Evolutionary conservation across 1,139 yeast species (phyloP).

Genomic region (Scheffersomyces insectosa): DNA sequence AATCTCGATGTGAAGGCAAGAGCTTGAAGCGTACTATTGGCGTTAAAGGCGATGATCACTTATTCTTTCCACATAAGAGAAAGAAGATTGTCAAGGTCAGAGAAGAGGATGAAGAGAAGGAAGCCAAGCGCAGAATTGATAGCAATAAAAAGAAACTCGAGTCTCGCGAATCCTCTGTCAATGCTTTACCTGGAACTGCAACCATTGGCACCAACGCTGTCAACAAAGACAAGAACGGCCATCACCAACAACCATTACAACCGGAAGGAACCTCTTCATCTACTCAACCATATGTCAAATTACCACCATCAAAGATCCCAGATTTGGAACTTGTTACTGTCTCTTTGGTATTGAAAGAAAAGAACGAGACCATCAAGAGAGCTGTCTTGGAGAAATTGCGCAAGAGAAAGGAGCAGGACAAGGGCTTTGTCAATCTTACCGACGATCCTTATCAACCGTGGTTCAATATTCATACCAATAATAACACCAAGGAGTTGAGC

Average conservation of each 20-base stretch:
- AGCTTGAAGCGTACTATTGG: slow-evolving; percentile 71
- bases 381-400: slow-evolving; percentile 83
- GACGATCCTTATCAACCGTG: slow-evolving; percentile 92
- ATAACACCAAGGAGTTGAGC: slow-evolving; percentile 51
- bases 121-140: slow-evolving; percentile 17
- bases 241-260: slow-evolving; percentile 16
- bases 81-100: slow-evolving; percentile 51
- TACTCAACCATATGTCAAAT: slow-evolving; percentile 78
- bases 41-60: slow-evolving; percentile 82
- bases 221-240: slow-evolving; percentile 20
- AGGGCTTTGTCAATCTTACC: slow-evolving; percentile 77
- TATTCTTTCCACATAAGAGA: slow-evolving; percentile 76
- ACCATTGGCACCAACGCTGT: slow-evolving; percentile 14
- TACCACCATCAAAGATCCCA: slow-evolving; percentile 90
- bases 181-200: slow-evolving; percentile 10
- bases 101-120: slow-evolving; percentile 37
- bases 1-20: slow-evolving; percentile 71
- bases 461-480: slow-evolving; percentile 64
- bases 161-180: slow-evolving; percentile 17
- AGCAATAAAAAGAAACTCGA: slow-evolving; percentile 24
- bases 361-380: slow-evolving; percentile 73
- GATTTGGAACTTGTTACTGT: slow-evolving; percentile 88
- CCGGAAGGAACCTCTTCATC: slow-evolving; percentile 32
- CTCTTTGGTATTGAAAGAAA: slow-evolving; percentile 70
- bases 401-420: slow-evolving; percentile 70